Base-by-base conservation (phyloP, 2,329 filamentous ascomycete genomes). In the Diplodia intermedia region DNA sequence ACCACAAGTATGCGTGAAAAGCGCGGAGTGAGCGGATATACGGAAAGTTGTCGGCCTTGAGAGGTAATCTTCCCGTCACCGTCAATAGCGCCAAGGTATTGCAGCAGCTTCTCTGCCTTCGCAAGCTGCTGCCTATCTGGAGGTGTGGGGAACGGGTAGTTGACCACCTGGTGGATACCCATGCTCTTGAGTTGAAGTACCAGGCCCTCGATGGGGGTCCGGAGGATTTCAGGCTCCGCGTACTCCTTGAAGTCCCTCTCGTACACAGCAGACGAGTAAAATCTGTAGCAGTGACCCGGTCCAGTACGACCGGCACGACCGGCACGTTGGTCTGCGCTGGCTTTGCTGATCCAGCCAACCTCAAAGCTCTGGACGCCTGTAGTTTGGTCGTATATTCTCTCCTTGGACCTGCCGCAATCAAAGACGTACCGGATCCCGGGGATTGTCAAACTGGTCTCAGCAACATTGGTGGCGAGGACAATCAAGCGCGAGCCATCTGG, bases 351-450 rank as follows among this genome's bases (percentile, higher is more conserved):
- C 93, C 94, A 99, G 50, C 91, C 91, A 65, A 99, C 88, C 73
- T 97, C 91, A 76, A 97, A 99, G 75, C 91, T 97, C 77, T 99
- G 95, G 0, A 99, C 94, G 3, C 94, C 94, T 9, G 91, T 97
- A 12, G 88, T 82, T n/a, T 88, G 86, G 76, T 98, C 92, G 74
- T 95, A 98, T 68, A 90, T 91, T 70, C 94, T 90, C 78, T 97
- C 94, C 79, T 99, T 99, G 43, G 92, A 91, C 61, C 96, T 86
- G 40, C 95, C 95, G 71, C 92, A 94, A 78, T 98, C 94, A 70
- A 99, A 97, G 9, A 99, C 95, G 75, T 97, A 99, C 69, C 92
- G 89, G 70, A 97, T 94, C 1, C 93, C 94, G 0, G 95, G 94
- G 68, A 99, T 99, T 0, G 95, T 99, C 76, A 99, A 85, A 86